Percentiles rank a stretch among this genome's conserved stretches.
Evolutionary conservation across 1,139 yeast genomes (phyloP).

Genomic region (Diutina sp.): DNA sequence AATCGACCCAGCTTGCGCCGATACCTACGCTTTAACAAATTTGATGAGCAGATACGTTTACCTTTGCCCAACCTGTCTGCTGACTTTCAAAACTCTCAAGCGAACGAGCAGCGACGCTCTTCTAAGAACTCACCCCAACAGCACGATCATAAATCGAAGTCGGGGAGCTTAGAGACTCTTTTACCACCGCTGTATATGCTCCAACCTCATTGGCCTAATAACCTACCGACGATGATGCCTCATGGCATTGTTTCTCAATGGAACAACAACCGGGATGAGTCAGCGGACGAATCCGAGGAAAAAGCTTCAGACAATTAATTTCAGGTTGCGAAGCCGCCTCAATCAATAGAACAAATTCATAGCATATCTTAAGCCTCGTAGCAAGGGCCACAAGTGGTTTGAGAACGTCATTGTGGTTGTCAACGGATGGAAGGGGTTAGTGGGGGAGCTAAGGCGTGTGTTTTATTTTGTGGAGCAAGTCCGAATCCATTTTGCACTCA

Average conservation of each 20-base stretch:
- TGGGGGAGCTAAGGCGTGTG: neutral
- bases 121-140: neutral
- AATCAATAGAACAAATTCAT: neutral
- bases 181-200: neutral
- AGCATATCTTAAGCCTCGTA: neutral
- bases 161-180: neutral
- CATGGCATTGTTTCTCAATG: neutral
- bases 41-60: neutral
- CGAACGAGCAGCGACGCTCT: neutral
- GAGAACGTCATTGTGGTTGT: neutral
- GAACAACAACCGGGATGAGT: neutral
- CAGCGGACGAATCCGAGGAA: neutral
- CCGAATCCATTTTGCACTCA: neutral
- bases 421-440: neutral
- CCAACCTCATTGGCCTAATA: neutral
- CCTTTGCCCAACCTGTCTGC: neutral
- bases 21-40: neutral
- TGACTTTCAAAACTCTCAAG: neutral
- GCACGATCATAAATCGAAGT: neutral
- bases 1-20: neutral
- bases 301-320: no score
- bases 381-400: neutral
- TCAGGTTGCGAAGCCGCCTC: neutral
- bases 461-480: neutral
- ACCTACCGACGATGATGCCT: neutral